phyloP scores from a whole-genome alignment of 345 rosid genomes.

The Eucalyptus pauciflora region DNA sequence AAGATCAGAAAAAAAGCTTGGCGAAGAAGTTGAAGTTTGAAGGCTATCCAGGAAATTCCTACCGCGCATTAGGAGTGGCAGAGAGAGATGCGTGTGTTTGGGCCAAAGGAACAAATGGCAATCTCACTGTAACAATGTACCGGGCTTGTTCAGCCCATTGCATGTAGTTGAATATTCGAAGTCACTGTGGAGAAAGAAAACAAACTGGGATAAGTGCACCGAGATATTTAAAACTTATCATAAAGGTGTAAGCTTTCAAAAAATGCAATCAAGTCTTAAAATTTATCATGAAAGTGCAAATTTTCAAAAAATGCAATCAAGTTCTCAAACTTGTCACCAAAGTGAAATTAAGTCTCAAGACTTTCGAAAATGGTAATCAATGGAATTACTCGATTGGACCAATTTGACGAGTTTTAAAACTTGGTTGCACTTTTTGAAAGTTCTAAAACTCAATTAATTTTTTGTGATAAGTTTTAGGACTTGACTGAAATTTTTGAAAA shows the following conservation, averaged over 20 bases:
- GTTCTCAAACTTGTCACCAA: not conserved
- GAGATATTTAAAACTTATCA: accelerated
- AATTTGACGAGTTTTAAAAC: accelerated
- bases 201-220: too few species aligned
- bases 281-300: accelerated
- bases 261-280: not conserved
- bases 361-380: too few species aligned
- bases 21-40: not conserved
- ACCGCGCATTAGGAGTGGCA: not conserved
- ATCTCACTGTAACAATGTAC: not conserved
- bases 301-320: too few species aligned
- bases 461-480: accelerated
- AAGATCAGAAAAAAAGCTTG: not conserved
- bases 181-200: not conserved
- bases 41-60: not conserved
- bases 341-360: not conserved
- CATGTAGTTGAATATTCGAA: not conserved
- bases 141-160: not conserved
- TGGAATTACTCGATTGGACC: too few species aligned
- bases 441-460: too few species aligned
- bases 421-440: accelerated
- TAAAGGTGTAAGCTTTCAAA: accelerated
- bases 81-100: not conserved
- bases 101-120: not conserved
- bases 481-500: too few species aligned